Evolutionary conservation across 192 early-diverging fungal species (phyloP).

Genomic region (Gamsiella multidivaricata): DNA sequence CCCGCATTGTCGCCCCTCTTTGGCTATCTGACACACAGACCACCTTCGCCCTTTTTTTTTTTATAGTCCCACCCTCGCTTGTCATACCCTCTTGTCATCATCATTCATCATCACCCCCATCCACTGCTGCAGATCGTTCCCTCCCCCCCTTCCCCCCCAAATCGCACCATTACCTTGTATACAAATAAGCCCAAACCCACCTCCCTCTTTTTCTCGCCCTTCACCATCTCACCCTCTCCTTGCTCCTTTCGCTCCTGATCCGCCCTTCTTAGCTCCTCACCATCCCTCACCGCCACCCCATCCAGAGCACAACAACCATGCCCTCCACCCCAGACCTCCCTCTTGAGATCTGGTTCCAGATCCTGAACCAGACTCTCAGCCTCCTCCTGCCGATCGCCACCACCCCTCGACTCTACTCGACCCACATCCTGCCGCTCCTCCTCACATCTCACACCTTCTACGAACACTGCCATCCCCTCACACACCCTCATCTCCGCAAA

Average conservation of each 20-base stretch:
- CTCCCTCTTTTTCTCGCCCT: too few species aligned
- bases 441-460: conserved; percentile 47
- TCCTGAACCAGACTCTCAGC: conserved; percentile 43
- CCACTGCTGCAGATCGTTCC: too few species aligned
- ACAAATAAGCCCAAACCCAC: too few species aligned
- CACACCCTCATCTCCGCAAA: conserved; percentile 44
- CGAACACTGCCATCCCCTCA: conserved; percentile 45
- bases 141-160: too few species aligned
- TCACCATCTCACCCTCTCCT: too few species aligned
- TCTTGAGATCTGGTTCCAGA: conserved; percentile 49
- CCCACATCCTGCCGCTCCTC: conserved; percentile 36
- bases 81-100: neutral
- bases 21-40: neutral
- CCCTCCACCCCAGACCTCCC: conserved; percentile 24
- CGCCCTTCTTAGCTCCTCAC: too few species aligned
- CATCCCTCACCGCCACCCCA: neutral
- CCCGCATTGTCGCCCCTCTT: too few species aligned
- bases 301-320: conserved; percentile 7
- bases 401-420: conserved; percentile 37
- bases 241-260: too few species aligned
- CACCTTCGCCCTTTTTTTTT: neutral
- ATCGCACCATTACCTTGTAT: too few species aligned
- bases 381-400: conserved; percentile 33
- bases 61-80: neutral
- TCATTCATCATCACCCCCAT: neutral